Percentiles rank a stretch among this genome's conserved stretches.
These are phyloP conservation scores for Wolfiporia cocos DNA, from an alignment of 1,284 basidiomycete species.

Conservation along the genomic window DNA sequence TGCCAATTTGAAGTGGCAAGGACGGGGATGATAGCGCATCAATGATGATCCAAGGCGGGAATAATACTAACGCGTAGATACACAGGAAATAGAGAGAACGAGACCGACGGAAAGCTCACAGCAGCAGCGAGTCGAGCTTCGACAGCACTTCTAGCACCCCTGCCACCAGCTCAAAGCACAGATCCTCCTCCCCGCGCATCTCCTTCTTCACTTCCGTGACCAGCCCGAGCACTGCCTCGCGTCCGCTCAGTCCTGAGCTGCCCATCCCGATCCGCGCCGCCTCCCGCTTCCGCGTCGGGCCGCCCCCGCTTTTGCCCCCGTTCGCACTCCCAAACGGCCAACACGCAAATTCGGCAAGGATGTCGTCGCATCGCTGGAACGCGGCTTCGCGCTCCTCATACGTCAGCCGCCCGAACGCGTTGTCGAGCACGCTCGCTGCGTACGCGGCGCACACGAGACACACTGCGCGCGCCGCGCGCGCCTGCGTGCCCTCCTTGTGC, in stretches of 20 bases:
- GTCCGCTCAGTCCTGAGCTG: constrained; percentile 39
- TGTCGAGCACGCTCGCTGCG: constrained; percentile 92
- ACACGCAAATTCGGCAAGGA: constrained; percentile 80
- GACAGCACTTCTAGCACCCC: constrained; percentile 89
- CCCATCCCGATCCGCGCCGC: constrained; percentile 49
- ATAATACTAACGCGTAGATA: too few species aligned
- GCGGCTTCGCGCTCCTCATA: constrained; percentile 91
- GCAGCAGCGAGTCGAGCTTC: constrained; percentile 76
- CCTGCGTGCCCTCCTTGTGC: constrained; percentile 74
- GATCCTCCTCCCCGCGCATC: constrained; percentile 59
- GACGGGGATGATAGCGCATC: too few species aligned
- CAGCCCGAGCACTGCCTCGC: constrained; percentile 77
- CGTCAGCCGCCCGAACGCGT: constrained; percentile 79
- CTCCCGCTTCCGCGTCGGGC: constrained; percentile 32
- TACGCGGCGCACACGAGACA: constrained; percentile 85
- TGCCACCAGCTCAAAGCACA: constrained; percentile 84
- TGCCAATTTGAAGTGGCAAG: too few species aligned
- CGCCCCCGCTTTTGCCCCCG: constrained; percentile 21
- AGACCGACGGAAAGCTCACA: background rate
- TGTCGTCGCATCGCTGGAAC: constrained; percentile 87
- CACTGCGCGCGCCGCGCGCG: constrained; percentile 75
- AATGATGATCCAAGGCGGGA: too few species aligned
- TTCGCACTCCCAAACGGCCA: constrained; percentile 79
- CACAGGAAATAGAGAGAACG: background rate
- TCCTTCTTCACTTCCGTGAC: constrained; percentile 78